Evolutionary conservation across 2,329 filamentous ascomycete species (phyloP).

Genomic region (Cladobotryum protrusum): DNA sequence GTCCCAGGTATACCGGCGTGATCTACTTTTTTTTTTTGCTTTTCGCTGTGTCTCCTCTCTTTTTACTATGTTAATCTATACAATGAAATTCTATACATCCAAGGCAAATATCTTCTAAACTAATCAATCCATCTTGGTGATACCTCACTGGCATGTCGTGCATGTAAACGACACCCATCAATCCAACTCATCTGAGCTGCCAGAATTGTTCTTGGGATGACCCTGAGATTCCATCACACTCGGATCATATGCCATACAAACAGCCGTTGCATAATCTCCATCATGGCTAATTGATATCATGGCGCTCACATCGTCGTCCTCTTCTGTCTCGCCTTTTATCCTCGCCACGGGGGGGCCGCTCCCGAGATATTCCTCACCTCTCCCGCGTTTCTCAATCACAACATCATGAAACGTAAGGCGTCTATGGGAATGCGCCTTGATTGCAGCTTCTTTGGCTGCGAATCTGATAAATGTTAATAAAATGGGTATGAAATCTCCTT

Average conservation of each 20-base stretch:
- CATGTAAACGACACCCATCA: background rate
- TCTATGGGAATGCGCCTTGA: conserved; percentile 62
- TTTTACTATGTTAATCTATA: background rate
- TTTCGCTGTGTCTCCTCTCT: background rate
- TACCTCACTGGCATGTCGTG: background rate
- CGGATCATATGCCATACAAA: conserved; percentile 48
- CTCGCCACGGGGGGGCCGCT: conserved; percentile 41
- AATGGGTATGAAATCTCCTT: background rate
- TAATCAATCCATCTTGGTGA: background rate
- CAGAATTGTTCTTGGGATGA: background rate
- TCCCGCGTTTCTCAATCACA: conserved; percentile 31
- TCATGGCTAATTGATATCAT: conserved; percentile 83
- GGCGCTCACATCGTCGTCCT: conserved; percentile 46
- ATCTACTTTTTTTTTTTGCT: background rate
- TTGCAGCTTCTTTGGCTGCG: conserved; percentile 68
- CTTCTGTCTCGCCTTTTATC: conserved; percentile 26
- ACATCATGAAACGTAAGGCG: conserved; percentile 58
- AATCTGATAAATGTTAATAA: conserved; percentile 38
- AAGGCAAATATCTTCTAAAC: background rate
- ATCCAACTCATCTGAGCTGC: background rate
- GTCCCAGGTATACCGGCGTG: conserved; percentile 30
- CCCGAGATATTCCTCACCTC: conserved; percentile 21
- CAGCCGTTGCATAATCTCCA: conserved; percentile 69
- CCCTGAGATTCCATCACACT: conserved; percentile 2
- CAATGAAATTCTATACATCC: background rate